These are phyloP conservation scores for Trypanosoma melophagium DNA, from an alignment of 208 protist genomes.

Conservation along the genomic window DNA sequence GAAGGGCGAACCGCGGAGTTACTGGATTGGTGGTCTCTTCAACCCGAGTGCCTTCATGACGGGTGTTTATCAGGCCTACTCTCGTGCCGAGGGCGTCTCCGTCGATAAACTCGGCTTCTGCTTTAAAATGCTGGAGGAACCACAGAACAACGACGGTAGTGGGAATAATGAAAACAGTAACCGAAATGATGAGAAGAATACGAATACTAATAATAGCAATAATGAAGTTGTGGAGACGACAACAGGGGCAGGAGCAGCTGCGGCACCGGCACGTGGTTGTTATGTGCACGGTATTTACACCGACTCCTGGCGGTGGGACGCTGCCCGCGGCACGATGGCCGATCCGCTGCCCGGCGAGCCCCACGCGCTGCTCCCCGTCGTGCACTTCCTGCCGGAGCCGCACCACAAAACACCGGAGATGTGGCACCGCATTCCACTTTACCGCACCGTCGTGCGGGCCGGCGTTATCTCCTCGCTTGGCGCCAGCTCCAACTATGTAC, in stretches of 20 bases:
- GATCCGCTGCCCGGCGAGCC: conserved; percentile 91
- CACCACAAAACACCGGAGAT: conserved; percentile 68
- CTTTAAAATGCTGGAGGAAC: conserved; percentile 79
- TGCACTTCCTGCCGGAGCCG: conserved; percentile 95
- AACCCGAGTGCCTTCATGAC: conserved; percentile 99
- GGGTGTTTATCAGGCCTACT: conserved; percentile 94
- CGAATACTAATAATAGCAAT: too few relatives aligned
- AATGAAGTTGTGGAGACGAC: too few relatives aligned
- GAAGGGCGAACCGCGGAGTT: conserved; percentile 90
- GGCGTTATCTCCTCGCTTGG: conserved; percentile 95
- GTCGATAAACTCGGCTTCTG: conserved; percentile 96
- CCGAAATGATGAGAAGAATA: too few relatives aligned
- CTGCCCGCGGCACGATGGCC: conserved; percentile 55
- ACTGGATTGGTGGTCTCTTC: conserved; percentile 97
- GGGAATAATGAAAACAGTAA: too few relatives aligned
- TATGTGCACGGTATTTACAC: conserved; percentile 97
- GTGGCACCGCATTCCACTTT: conserved; percentile 91
- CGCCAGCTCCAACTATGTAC: conserved; percentile 95
- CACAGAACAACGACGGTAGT: too few relatives aligned
- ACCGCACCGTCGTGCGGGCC: conserved; percentile 93
- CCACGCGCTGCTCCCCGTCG: conserved; percentile 86
- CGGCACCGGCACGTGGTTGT: conserved; percentile 88
- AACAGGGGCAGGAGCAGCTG: too few relatives aligned
- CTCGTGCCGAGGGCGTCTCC: conserved; percentile 93
- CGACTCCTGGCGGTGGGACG: conserved; percentile 96